Percentiles rank a stretch among this genome's conserved stretches.
These are phyloP conservation scores for Biscutella laevigata DNA, from an alignment of 441 rosid species.

Conservation along the genomic window DNA sequence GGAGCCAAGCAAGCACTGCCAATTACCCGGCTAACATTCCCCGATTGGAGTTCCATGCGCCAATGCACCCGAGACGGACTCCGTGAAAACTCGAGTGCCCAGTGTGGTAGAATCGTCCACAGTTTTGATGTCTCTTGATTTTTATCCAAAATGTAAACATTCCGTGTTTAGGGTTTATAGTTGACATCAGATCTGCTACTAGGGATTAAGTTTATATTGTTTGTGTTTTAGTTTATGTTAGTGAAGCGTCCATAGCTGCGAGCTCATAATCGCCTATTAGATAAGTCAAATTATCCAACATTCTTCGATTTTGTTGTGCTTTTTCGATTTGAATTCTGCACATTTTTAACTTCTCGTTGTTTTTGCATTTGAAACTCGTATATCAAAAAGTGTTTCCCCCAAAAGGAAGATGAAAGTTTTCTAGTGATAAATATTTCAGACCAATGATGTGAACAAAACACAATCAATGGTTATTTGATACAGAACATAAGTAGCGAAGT, in stretches of 20 bases:
- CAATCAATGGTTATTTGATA: constrained; percentile 22
- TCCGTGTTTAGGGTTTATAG: constrained; percentile 20
- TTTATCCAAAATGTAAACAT: background rate
- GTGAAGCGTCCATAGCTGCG: constrained; percentile 7
- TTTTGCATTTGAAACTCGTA: background rate
- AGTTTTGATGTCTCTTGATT: constrained; percentile 25
- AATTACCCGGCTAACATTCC: background rate
- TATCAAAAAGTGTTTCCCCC: background rate
- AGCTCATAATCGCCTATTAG: background rate
- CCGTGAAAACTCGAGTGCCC: constrained; percentile 13
- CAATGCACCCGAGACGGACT: constrained; percentile 15
- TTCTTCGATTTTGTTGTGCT: background rate
- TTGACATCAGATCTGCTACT: constrained; percentile 8
- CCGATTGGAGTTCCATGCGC: background rate
- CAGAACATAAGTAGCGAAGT: constrained; percentile 71
- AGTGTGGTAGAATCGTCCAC: background rate
- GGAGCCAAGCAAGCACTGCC: background rate
- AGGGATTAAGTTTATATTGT: constrained; percentile 10
- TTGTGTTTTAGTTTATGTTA: constrained; percentile 18
- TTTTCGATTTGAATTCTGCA: background rate
- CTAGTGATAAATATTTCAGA: background rate
- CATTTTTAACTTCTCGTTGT: background rate
- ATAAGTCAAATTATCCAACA: background rate
- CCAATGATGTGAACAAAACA: background rate
- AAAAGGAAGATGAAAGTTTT: background rate